Percentiles rank a stretch among this genome's conserved stretches.
Conservation (phyloP, 768 basidiomycete genomes). For the Suillus bovinus region DNA sequence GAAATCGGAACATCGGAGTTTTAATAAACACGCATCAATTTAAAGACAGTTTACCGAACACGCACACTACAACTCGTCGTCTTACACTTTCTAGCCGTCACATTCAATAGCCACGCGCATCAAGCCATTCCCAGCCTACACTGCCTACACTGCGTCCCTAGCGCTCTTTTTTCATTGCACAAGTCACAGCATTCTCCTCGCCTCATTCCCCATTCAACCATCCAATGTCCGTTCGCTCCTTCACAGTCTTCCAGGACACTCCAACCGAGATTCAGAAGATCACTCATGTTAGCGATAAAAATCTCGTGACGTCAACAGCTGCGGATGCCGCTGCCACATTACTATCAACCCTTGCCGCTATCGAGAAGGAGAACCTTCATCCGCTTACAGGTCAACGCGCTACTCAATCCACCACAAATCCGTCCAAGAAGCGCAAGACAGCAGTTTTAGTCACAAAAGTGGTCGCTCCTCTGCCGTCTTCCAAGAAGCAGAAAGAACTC, state of each 20-base stretch:
- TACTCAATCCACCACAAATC: conserved; percentile 35
- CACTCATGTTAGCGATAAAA: conserved; percentile 23
- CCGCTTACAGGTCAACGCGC: conserved; percentile 70
- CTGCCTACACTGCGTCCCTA: conserved; percentile 6
- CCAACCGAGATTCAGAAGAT: conserved; percentile 40
- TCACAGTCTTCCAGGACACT: conserved; percentile 65
- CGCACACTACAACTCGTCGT: conserved; percentile 19
- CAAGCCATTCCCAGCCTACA: conserved; percentile 11
- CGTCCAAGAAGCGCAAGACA: conserved; percentile 67
- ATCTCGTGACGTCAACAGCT: conserved; percentile 19
- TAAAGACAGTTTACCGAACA: conserved; percentile 33
- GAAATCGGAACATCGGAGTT: conserved; percentile 36
- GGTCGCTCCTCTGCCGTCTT: conserved; percentile 27
- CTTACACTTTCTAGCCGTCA: conserved; percentile 22
- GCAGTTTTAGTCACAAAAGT: conserved; percentile 56
- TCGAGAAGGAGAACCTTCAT: conserved; percentile 80
- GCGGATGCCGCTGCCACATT: conserved; percentile 33
- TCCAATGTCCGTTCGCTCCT: conserved; percentile 57
- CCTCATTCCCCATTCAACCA: conserved; percentile 15
- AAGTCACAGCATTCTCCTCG: conserved; percentile 7
- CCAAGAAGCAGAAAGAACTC: conserved; percentile 46
- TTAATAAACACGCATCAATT: conserved; percentile 27
- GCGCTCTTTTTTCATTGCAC: conserved; percentile 10
- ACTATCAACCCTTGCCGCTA: conserved; percentile 36
- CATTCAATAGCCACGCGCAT: conserved; percentile 30